Conservation (phyloP, 1,284 basidiomycete species). For the Cutaneotrichosporon sp. region DNA sequence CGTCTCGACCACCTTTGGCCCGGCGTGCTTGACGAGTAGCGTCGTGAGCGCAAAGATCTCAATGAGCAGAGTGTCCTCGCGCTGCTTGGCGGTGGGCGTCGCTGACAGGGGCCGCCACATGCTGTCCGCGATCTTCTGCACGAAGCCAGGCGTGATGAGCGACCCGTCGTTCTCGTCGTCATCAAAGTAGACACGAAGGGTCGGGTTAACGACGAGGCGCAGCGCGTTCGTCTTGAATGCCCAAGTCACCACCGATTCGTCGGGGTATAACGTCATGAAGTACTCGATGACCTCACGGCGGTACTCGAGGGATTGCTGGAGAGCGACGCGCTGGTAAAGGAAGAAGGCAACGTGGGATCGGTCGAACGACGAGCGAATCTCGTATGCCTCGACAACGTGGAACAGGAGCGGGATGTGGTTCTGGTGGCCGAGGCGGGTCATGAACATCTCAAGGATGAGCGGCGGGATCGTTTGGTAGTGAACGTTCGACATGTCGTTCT, state of each 20-base stretch:
- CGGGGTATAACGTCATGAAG: constrained; percentile 81
- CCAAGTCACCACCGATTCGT: constrained; percentile 63
- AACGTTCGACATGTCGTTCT: constrained; percentile 52
- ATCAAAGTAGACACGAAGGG: constrained; percentile 71
- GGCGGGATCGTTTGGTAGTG: constrained; percentile 66
- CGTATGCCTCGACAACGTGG: constrained; percentile 80
- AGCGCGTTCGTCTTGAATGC: constrained; percentile 82
- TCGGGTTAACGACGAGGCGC: constrained; percentile 85
- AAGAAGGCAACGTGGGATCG: constrained; percentile 79
- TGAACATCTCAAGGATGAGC: constrained; percentile 73
- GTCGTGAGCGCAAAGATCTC: constrained; percentile 91
- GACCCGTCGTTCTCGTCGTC: constrained; percentile 45
- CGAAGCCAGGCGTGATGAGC: constrained; percentile 38
- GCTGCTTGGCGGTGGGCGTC: constrained; percentile 34
- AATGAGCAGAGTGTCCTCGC: constrained; percentile 66
- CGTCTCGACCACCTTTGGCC: constrained; percentile 70
- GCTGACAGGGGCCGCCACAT: constrained; percentile 48
- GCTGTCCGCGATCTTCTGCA: constrained; percentile 40
- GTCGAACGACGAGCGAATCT: constrained; percentile 78
- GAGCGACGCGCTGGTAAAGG: constrained; percentile 80
- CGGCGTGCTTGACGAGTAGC: constrained; percentile 80
- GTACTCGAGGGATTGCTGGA: constrained; percentile 60
- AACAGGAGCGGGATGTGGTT: constrained; percentile 84
- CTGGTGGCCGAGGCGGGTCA: constrained; percentile 61
- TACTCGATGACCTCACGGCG: constrained; percentile 78